Conservation (phyloP, 1,284 basidiomycete species). For the Cutaneotrichosporon cutaneum region DNA sequence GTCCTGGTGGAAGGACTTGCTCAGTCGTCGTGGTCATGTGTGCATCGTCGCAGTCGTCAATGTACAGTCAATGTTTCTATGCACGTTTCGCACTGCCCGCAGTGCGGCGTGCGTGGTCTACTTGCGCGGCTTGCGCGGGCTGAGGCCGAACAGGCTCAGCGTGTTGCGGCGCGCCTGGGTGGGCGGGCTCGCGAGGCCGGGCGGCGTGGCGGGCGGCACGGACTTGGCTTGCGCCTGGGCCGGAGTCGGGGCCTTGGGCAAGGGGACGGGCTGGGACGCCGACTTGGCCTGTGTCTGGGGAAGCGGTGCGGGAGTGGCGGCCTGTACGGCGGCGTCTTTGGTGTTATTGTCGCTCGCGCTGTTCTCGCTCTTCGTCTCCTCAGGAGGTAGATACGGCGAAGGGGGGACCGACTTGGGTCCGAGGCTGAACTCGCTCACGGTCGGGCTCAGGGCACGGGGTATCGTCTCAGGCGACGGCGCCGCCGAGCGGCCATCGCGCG, state of each 20-base stretch:
- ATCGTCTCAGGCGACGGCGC: slow-evolving; percentile 2
- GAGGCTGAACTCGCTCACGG: not conserved
- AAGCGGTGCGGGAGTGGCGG: not conserved
- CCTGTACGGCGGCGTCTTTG: not conserved
- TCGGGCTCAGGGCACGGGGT: not conserved
- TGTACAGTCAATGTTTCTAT: not conserved
- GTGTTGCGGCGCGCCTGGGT: not conserved
- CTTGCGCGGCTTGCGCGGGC: not conserved
- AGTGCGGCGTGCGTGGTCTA: not conserved
- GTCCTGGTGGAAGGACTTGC: no score
- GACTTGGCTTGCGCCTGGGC: not conserved
- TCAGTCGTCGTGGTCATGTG: not conserved
- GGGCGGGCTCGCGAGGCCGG: not conserved
- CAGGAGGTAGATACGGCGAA: not conserved
- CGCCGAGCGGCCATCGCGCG: not conserved
- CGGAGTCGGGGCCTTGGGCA: not conserved
- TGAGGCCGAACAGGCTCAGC: slow-evolving; percentile 1
- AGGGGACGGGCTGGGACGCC: not conserved
- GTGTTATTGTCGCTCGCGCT: no score
- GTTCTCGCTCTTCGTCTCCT: not conserved
- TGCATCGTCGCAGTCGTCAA: not conserved
- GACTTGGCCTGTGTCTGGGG: not conserved
- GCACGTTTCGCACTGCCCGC: not conserved
- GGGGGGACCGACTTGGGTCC: not conserved
- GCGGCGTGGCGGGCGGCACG: not conserved